phyloP scores from a whole-genome alignment of 2,329 filamentous ascomycete genomes.

The Massarina eburnea region DNA sequence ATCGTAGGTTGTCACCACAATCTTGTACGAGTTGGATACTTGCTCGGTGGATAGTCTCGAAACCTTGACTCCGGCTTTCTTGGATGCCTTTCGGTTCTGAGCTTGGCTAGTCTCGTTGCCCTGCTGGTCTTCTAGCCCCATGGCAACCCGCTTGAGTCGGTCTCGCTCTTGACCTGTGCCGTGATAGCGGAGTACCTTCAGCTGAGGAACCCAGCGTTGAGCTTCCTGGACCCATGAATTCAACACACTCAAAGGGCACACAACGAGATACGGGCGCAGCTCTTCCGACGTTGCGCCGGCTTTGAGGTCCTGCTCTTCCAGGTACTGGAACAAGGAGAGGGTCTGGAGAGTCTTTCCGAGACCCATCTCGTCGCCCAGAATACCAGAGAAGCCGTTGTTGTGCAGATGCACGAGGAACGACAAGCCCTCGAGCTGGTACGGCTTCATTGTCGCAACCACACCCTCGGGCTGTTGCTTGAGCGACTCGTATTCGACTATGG shows the following conservation, averaged over 20 bases:
- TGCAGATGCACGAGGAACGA: constrained; percentile 99
- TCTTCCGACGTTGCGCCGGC: constrained; percentile 54
- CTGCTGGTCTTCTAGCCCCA: constrained; percentile 49
- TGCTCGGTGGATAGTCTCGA: constrained; percentile 31
- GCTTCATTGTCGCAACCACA: constrained; percentile 68
- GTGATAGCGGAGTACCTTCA: constrained; percentile 90
- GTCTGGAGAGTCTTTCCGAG: constrained; percentile 99
- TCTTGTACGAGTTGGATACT: constrained; percentile 36
- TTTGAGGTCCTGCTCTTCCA: constrained; percentile 83
- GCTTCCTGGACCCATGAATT: constrained; percentile 97
- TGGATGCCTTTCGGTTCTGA: constrained; percentile 84
- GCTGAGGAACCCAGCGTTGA: constrained; percentile 91
- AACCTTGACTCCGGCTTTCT: constrained; percentile 63
- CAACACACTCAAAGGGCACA: constrained; percentile 92
- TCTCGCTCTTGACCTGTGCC: constrained; percentile 84
- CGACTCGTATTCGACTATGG: constrained; percentile 44
- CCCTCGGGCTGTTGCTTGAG: constrained; percentile 48
- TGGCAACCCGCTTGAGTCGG: constrained; percentile 59
- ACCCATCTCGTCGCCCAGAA: constrained; percentile 98
- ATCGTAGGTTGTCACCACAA: constrained; percentile 95
- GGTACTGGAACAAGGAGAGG: constrained; percentile 91
- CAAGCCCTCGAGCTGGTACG: constrained; percentile 95
- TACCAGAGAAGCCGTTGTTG: constrained; percentile 99
- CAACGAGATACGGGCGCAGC: constrained; percentile 88
- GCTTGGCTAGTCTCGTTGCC: constrained; percentile 65